These are phyloP conservation scores for Arthrinium phaeospermum DNA, from an alignment of 2,329 filamentous ascomycete genomes.

Conservation along the genomic window DNA sequence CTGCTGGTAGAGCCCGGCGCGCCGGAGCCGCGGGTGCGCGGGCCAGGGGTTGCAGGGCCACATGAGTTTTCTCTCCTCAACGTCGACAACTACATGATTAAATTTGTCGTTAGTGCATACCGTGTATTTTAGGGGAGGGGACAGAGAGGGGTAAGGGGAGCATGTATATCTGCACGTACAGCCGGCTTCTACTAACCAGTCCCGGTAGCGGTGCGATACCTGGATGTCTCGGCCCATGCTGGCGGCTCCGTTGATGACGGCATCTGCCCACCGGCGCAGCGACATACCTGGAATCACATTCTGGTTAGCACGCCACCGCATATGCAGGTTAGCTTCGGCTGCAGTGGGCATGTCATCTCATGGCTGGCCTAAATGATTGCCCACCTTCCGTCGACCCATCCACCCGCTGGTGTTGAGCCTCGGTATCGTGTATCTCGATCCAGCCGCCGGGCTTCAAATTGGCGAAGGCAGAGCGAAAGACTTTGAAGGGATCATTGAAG, in stretches of 20 bases:
- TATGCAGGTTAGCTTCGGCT: too few species aligned
- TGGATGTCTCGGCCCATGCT: not conserved
- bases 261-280: not conserved
- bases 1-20: not conserved
- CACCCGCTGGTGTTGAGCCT: not conserved
- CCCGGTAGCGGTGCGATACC: not conserved
- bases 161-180: constrained; percentile 4
- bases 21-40: not conserved
- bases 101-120: not conserved
- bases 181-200: constrained; percentile 15
- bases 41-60: not conserved
- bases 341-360: not conserved
- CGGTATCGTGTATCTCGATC: constrained; percentile 17
- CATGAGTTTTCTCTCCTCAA: constrained; percentile 8
- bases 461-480: constrained; percentile 6
- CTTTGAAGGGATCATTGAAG: constrained; percentile 13
- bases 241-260: not conserved
- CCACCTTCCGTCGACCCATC: not conserved
- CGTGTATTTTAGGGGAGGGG: too few species aligned
- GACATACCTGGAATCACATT: not conserved
- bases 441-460: constrained; percentile 18
- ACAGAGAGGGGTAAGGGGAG: too few species aligned
- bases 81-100: constrained; percentile 14
- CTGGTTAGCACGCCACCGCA: too few species aligned
- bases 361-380: too few species aligned